These are phyloP conservation scores for Fimicolochytrium jonesii DNA, from an alignment of 192 early-diverging fungal genomes.

Conservation along the genomic window DNA sequence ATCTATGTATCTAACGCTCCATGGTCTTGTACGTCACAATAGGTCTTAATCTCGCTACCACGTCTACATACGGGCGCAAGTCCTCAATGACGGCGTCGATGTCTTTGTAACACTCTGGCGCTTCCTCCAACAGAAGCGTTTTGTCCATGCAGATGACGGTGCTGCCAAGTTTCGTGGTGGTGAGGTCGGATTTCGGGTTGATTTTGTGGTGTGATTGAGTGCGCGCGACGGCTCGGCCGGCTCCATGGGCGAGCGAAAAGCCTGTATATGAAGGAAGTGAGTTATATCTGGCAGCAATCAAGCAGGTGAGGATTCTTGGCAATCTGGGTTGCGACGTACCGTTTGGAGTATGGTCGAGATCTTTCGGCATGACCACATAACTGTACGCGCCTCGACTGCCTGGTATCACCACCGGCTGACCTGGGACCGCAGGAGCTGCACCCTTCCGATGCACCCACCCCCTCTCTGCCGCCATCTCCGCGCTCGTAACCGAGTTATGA, in stretches of 20 bases:
- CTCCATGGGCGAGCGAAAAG: slow-evolving; percentile 57
- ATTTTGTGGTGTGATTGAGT: slow-evolving; percentile 5
- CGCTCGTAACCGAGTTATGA: slow-evolving; percentile 50
- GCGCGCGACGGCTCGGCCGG: slow-evolving; percentile 49
- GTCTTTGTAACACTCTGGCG: slow-evolving; percentile 59
- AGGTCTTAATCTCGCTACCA: slow-evolving; percentile 49
- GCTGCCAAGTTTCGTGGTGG: slow-evolving; percentile 45
- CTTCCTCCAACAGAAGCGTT: slow-evolving; percentile 52
- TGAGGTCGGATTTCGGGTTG: slow-evolving; percentile 9
- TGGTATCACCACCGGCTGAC: slow-evolving; percentile 48
- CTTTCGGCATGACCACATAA: slow-evolving; percentile 55
- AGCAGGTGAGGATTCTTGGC: too few species aligned
- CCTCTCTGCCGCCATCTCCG: not conserved
- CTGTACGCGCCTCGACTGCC: slow-evolving; percentile 54
- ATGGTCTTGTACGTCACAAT: slow-evolving; percentile 52
- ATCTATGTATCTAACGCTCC: too few species aligned
- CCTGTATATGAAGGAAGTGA: too few species aligned
- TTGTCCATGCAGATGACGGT: slow-evolving; percentile 55
- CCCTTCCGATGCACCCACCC: slow-evolving; percentile 58
- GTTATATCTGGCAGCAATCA: not conserved
- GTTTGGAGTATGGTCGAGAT: too few species aligned
- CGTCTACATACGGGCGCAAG: slow-evolving; percentile 38
- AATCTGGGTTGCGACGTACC: slow-evolving; percentile 26
- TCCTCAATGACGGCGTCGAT: slow-evolving; percentile 51
- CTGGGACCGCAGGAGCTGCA: slow-evolving; percentile 50